phyloP scores from a whole-genome alignment of 352 stramenopile species.

The Pythium monospermum region DNA sequence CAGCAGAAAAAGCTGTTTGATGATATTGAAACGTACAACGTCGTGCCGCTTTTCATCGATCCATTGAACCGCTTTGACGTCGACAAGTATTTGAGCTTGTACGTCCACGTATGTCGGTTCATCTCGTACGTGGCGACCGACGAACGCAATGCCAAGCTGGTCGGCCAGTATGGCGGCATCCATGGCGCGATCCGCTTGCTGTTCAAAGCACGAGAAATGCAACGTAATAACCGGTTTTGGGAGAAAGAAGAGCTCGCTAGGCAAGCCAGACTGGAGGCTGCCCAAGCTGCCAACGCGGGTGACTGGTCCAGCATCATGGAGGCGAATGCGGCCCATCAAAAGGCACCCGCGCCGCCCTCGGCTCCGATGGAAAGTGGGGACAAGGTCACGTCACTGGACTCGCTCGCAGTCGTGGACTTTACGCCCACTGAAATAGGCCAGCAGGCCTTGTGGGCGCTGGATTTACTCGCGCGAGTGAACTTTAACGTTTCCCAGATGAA shows the following conservation, averaged over 20 bases:
- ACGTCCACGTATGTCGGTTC: constrained; percentile 57
- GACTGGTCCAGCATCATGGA: constrained; percentile 43
- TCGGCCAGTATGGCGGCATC: constrained; percentile 51
- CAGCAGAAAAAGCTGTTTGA: constrained; percentile 27
- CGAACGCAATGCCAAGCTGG: constrained; percentile 54
- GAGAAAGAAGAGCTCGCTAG: constrained; percentile 33
- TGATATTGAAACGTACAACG: constrained; percentile 39
- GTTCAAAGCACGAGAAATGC: constrained; percentile 52
- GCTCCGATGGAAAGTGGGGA: constrained; percentile 20
- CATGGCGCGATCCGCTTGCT: constrained; percentile 57
- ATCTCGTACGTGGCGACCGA: constrained; percentile 51
- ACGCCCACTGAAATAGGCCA: constrained; percentile 62
- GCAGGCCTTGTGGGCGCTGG: constrained; percentile 67
- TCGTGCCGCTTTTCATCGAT: constrained; percentile 32
- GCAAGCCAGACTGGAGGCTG: constrained; percentile 24
- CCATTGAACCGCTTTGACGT: constrained; percentile 50
- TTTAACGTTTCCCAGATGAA: constrained; percentile 78
- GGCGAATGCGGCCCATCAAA: constrained; percentile 10
- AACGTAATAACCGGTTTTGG: constrained; percentile 36
- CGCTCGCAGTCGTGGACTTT: constrained; percentile 54
- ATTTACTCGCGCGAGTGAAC: constrained; percentile 53
- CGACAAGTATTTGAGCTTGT: constrained; percentile 46
- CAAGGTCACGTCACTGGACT: constrained; percentile 30
- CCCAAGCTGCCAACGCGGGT: constrained; percentile 22
- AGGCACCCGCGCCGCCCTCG: constrained; percentile 23